Conservation (phyloP, 2,329 filamentous ascomycete species). For the Fragosphaeria purpurea region DNA sequence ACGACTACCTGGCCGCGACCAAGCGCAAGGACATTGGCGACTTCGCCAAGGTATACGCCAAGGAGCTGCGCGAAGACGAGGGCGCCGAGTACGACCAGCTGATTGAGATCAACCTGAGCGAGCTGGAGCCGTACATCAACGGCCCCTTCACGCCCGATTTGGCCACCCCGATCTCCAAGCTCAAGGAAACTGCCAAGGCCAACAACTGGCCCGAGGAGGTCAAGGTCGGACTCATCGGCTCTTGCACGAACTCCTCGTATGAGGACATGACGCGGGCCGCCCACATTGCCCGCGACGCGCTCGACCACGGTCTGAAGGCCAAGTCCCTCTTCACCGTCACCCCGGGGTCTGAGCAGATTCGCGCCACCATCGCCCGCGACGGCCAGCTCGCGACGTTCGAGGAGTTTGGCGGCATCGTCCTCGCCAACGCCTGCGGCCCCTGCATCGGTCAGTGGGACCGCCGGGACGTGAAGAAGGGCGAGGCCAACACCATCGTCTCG, state of each 20-base stretch:
- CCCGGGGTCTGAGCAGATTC: conserved; percentile 93
- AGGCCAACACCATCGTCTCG: conserved; percentile 91
- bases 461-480: conserved; percentile 85
- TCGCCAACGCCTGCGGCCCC: conserved; percentile 90
- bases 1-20: conserved; percentile 87
- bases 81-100: conserved; percentile 92
- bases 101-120: conserved; percentile 89
- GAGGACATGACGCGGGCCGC: conserved; percentile 91
- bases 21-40: conserved; percentile 87
- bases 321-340: conserved; percentile 92
- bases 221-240: conserved; percentile 94
- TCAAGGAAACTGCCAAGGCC: conserved; percentile 84
- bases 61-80: conserved; percentile 78
- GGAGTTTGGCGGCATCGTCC: conserved; percentile 87
- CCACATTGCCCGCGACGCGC: conserved; percentile 77
- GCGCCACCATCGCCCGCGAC: conserved; percentile 83
- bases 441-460: conserved; percentile 97
- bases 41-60: conserved; percentile 73
- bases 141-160: conserved; percentile 98
- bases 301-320: conserved; percentile 86
- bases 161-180: conserved; percentile 95
- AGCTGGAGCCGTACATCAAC: conserved; percentile 97
- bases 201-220: conserved; percentile 96
- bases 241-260: conserved; percentile 86
- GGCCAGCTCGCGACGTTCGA: conserved; percentile 91